Evolutionary conservation across 2,329 filamentous ascomycete species (phyloP).

Genomic region (Rachicladosporium sp.): DNA sequence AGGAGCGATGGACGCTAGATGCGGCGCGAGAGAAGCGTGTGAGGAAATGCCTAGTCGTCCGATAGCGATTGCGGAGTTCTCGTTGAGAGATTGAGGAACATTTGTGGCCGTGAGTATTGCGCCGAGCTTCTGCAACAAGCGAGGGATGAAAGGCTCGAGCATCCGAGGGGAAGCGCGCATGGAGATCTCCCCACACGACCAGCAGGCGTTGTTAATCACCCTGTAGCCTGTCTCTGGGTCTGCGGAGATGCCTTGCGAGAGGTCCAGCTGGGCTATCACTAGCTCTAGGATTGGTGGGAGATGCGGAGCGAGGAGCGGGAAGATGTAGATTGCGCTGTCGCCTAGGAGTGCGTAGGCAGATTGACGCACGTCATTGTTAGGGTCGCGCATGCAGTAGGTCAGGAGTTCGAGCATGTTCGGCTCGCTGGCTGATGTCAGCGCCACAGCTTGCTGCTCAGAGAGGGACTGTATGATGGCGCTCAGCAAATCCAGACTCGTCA

Average conservation of each 20-base stretch:
- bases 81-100: constrained; percentile 74
- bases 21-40: constrained; percentile 62
- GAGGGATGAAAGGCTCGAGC: constrained; percentile 65
- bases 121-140: constrained; percentile 63
- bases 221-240: constrained; percentile 80
- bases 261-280: constrained; percentile 75
- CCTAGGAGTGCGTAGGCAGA: constrained; percentile 91
- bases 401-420: constrained; percentile 84
- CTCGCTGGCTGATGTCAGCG: constrained; percentile 62
- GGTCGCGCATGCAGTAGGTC: constrained; percentile 83
- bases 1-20: constrained; percentile 66
- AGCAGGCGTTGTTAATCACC: constrained; percentile 96
- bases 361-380: constrained; percentile 83
- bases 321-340: constrained; percentile 89
- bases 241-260: constrained; percentile 54
- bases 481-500: constrained; percentile 86
- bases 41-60: constrained; percentile 76
- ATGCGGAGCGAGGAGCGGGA: constrained; percentile 62
- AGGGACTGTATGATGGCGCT: constrained; percentile 90
- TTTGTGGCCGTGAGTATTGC: constrained; percentile 75
- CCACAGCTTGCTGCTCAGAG: constrained; percentile 57
- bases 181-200: constrained; percentile 87
- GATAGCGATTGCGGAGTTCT: constrained; percentile 89
- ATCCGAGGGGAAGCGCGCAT: constrained; percentile 59
- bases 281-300: constrained; percentile 65